A percentile compares a stretch with the other conserved stretches of the same genome.
Conservation (phyloP, 2,329 filamentous ascomycete species). For the Drechslerella dactyloides region DNA sequence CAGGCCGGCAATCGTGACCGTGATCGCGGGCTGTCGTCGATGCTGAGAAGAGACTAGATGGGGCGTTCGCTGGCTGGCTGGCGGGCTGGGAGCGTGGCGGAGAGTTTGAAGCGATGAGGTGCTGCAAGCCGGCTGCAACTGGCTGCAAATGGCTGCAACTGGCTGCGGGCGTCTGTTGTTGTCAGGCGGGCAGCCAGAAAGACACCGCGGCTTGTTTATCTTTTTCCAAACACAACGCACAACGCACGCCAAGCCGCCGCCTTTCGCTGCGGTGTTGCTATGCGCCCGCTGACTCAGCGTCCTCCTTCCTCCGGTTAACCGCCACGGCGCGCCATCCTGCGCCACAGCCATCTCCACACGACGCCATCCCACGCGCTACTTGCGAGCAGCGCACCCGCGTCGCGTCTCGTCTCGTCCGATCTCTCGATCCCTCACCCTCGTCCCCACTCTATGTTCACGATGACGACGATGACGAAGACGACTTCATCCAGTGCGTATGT, state of each 20-base stretch:
- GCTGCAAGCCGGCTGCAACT: too few species aligned
- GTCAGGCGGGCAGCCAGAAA: constrained; percentile 36
- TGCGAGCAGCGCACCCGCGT: neutral
- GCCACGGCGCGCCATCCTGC: neutral
- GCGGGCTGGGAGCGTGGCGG: constrained; percentile 4
- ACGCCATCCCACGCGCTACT: constrained; percentile 1
- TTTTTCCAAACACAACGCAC: constrained; percentile 50
- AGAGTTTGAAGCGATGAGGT: neutral
- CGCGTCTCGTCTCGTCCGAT: constrained; percentile 6
- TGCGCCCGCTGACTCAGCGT: neutral
- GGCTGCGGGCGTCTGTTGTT: constrained; percentile 15
- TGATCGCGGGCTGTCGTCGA: too few species aligned
- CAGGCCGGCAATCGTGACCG: too few species aligned
- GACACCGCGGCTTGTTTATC: constrained; percentile 45
- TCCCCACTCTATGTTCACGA: neutral
- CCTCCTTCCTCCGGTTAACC: neutral
- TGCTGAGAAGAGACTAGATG: too few species aligned
- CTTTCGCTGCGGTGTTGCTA: neutral
- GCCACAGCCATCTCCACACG: constrained; percentile 12
- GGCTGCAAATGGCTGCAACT: neutral
- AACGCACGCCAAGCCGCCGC: constrained; percentile 36
- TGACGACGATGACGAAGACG: neutral
- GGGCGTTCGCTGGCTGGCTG: neutral
- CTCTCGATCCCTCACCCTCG: neutral
- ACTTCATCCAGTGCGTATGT: too few species aligned